Evolutionary conservation across 2,329 filamentous ascomycete genomes (phyloP), one percentile per base, ranked within the genome.

Genomic region (Trichoderma sp.): DNA sequence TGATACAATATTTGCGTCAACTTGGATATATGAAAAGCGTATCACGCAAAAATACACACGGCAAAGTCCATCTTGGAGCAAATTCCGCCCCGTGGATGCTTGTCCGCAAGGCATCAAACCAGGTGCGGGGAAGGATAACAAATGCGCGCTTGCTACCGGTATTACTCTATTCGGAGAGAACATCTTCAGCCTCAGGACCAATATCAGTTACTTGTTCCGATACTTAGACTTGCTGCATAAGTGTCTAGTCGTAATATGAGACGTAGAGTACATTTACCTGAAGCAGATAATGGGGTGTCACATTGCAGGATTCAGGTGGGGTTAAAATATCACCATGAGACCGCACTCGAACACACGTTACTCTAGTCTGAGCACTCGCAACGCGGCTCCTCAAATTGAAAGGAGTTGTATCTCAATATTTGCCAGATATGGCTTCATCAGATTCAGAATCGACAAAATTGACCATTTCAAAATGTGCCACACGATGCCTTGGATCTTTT

Each of bases 361-460:
- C 30, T 32, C 9, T 8, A 32, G 30, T 8, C 30, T n/a, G 7
- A 47, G 43, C 43, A n/a, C 8, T 20, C 43, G 4, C 0, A 11
- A 47, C n/a, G 17, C 43, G 43, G 1, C 0, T n/a, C 5, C 8
- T 47, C 8, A 20, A n/a, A 1, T 20, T 20, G n/a, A 4, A 50
- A 50, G 4, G 4, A 20, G 4, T 8, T 11, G 1, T 8, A 47
- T n/a, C 0, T 11, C n/a, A 2, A 20, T 11, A 11, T 20, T 3
- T 4, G 17, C 8, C 43, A 11, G 17, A 47, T 12, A 50, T 20
- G n/a, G 9, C 43, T 50, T 50, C 43, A 12, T 3, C 9, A 3
- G n/a, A 20, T 4, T 1, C 8, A n/a, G n/a, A 12, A 1, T 9
- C 9, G 11, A 4, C n/a, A 50, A 3, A 1, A n/a, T 2, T 20